A percentile compares a stretch with the other conserved stretches of the same genome.
Evolutionary conservation across 805 yeast species (phyloP).

Genomic region (Ogataea nonfermentans): DNA sequence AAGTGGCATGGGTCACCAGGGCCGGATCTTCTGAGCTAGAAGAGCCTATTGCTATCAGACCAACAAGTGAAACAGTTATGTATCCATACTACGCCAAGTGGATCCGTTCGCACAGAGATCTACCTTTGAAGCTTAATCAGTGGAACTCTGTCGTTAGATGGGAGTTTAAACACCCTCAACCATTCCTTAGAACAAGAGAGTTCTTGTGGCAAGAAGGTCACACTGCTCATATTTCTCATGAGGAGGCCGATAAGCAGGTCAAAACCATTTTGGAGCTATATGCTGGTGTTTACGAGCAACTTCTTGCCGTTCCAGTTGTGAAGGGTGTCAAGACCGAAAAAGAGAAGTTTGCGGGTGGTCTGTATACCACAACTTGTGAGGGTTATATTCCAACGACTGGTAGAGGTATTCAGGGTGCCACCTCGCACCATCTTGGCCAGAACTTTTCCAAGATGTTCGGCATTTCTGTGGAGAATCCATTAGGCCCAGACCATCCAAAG

Average conservation of each 20-base stretch:
- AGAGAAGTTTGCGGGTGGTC: constrained; percentile 98
- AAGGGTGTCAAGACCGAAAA: constrained; percentile 95
- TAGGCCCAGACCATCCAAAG: constrained; percentile 81
- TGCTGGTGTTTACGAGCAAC: constrained; percentile 79
- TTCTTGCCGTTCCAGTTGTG: constrained; percentile 95
- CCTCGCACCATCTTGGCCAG: constrained; percentile 96
- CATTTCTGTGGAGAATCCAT: constrained; percentile 93
- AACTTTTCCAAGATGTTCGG: constrained; percentile 98
- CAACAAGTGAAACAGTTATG: constrained; percentile 99
- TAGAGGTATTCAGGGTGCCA: constrained; percentile 99
- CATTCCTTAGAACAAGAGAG: constrained; percentile 97
- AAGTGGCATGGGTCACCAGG: constrained; percentile 98
- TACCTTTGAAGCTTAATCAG: constrained; percentile 94
- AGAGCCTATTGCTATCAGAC: constrained; percentile 98
- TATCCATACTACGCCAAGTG: constrained; percentile 99
- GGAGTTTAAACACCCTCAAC: constrained; percentile 99
- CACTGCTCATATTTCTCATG: constrained; percentile 87
- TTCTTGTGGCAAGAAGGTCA: constrained; percentile 99
- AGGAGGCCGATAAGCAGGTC: constrained; percentile 83
- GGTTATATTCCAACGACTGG: constrained; percentile 98
- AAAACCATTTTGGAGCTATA: constrained; percentile 82
- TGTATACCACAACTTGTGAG: constrained; percentile 91
- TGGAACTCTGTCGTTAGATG: constrained; percentile 99
- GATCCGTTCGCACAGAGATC: constrained; percentile 97
- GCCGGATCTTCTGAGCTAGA: constrained; percentile 95